Conservation (phyloP, 805 yeast genomes). For the Monosporozyma solicola region DNA sequence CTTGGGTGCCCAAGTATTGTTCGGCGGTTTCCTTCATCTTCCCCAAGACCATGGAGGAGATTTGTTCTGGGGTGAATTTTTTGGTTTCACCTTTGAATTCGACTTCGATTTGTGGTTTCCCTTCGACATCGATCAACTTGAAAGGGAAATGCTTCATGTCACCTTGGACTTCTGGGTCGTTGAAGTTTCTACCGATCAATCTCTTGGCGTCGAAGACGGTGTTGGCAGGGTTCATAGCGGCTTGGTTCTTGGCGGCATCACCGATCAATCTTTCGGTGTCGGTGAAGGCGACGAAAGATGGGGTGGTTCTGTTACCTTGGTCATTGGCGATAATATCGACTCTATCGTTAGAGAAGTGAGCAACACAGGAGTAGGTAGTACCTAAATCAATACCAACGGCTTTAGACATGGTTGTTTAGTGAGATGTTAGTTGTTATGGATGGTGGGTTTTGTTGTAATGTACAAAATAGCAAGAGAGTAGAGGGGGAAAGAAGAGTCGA, state of each 20-base stretch:
- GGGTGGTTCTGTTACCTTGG: slow-evolving; percentile 98
- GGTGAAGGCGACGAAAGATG: slow-evolving; percentile 93
- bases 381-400: slow-evolving; percentile 83
- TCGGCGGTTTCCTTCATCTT: slow-evolving; percentile 95
- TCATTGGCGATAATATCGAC: slow-evolving; percentile 95
- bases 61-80: slow-evolving; percentile 86
- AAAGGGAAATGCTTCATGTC: slow-evolving; percentile 77
- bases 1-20: slow-evolving; percentile 74
- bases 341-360: slow-evolving; percentile 73
- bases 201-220: slow-evolving; percentile 95
- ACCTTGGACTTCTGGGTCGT: slow-evolving; percentile 48
- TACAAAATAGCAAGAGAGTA: no score
- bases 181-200: slow-evolving; percentile 67
- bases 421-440: background rate
- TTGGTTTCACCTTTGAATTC: slow-evolving; percentile 83
- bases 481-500: no score
- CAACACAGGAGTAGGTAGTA: slow-evolving; percentile 97
- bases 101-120: slow-evolving; percentile 82
- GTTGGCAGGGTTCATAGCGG: slow-evolving; percentile 90
- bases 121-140: slow-evolving; percentile 64
- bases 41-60: slow-evolving; percentile 82
- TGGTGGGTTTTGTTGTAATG: no score
- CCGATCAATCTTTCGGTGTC: slow-evolving; percentile 54
- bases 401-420: slow-evolving; percentile 27
- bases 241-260: slow-evolving; percentile 87